Evolutionary conservation across 2,329 filamentous ascomycete species (phyloP), one percentile per base, ranked within the genome.

Genomic region (Aspergillus fijiensis): DNA sequence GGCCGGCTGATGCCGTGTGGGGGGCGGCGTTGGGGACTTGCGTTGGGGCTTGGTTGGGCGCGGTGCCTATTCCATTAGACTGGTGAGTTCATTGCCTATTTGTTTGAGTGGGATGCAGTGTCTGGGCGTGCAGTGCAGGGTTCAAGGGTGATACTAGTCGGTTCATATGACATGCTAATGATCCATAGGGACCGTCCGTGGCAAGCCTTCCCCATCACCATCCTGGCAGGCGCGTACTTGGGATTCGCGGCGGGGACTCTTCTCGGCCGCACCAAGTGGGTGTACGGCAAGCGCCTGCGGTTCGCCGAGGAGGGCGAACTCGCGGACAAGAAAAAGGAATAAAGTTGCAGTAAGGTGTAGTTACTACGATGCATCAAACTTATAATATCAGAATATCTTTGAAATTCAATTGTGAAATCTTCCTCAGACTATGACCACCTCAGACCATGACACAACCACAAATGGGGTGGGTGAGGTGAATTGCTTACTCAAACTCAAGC

Each of bases 121-220:
- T 27, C 19, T 4, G 21, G 23, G 11, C 60, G 25, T 27, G 25
- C 7, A 27, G 25, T 27, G 25, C 7, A 27, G 7, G 25, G 25
- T 27, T 6, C 7, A 27, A 10, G 27, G 27, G 27, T 29, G 27
- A 29, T 2, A 29, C 7, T 9, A 9, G 9, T 9, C 7, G 27
- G 2, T 29, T 9, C 0, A 7, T 48, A 59, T 9, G 19, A 6
- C 27, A 27, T 49, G 55, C 49, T 61, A 53, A 61, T 42, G 2
- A 9, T 58, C 1, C 6, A 31, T 23, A 84, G 82, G 84, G 95
- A 99, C 75, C 87, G 95, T n/a, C 92, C 96, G 68, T 99, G 95
- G 95, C 95, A 99, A 84, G 91, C 89, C 75, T 99, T 94, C 90
- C 95, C 95, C 0, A 89, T 98, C 51, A 99, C 95, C 0, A 90